phyloP scores from a whole-genome alignment of 805 yeast species.

The Monosporozyma solicola region DNA sequence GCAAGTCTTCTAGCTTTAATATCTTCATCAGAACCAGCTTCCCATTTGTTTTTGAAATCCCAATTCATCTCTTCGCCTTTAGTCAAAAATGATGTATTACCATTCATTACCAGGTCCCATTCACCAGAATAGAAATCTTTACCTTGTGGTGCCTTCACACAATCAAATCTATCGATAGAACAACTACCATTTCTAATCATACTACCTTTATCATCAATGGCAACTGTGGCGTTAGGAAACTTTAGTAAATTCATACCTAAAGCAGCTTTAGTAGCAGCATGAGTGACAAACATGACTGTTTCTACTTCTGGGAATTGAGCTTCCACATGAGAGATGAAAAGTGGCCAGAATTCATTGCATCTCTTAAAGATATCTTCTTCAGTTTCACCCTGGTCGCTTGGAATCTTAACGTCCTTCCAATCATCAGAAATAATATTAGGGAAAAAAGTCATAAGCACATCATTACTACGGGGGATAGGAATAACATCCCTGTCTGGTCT shows the following conservation, averaged over 20 bases:
- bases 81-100: constrained; percentile 59
- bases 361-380: constrained; percentile 60
- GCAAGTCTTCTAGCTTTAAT: constrained; percentile 42
- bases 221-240: constrained; percentile 43
- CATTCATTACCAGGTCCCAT: constrained; percentile 65
- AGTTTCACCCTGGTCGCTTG: constrained; percentile 64
- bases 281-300: constrained; percentile 64
- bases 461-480: constrained; percentile 59
- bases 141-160: constrained; percentile 9
- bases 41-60: constrained; percentile 69
- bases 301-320: constrained; percentile 48
- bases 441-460: constrained; percentile 47
- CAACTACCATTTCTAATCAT: constrained; percentile 74
- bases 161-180: constrained; percentile 58
- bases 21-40: constrained; percentile 88
- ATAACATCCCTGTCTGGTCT: constrained; percentile 56
- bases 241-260: constrained; percentile 71
- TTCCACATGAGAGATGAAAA: constrained; percentile 53
- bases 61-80: constrained; percentile 94
- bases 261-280: constrained; percentile 90
- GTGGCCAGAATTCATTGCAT: constrained; percentile 44
- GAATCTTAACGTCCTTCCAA: constrained; percentile 51
- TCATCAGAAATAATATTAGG: constrained; percentile 33
- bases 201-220: constrained; percentile 38
- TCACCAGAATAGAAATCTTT: constrained; percentile 20